phyloP scores from a whole-genome alignment of 2,329 filamentous ascomycete species.

The Dactylellina parvicollis region DNA sequence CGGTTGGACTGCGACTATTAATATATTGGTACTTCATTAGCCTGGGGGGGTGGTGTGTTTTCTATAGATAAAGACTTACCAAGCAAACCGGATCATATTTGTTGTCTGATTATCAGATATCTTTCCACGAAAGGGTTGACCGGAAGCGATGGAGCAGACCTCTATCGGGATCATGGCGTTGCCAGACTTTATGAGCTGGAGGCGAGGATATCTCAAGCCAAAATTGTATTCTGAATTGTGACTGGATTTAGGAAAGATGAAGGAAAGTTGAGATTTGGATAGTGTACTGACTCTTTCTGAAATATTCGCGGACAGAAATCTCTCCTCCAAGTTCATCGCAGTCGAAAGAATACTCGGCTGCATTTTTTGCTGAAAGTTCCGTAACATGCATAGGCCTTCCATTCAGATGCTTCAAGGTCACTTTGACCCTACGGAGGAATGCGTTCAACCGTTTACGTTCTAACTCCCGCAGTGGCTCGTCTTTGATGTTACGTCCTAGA shows the following conservation, averaged over 20 bases:
- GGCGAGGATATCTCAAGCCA: constrained; percentile 1
- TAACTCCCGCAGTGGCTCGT: constrained; percentile 5
- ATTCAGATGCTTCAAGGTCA: constrained; percentile 21
- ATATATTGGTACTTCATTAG: background rate
- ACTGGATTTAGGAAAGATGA: background rate
- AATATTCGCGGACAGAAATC: constrained; percentile 31
- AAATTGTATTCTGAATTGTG: constrained; percentile 19
- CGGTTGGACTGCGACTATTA: constrained; percentile 28
- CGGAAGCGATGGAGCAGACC: constrained; percentile 19
- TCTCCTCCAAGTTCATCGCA: constrained; percentile 10
- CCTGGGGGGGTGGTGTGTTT: background rate
- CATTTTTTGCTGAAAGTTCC: constrained; percentile 3
- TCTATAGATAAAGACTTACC: constrained; percentile 7
- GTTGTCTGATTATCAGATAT: constrained; percentile 28
- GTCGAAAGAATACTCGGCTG: constrained; percentile 6
- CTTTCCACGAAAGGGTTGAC: constrained; percentile 19
- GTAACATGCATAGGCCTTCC: constrained; percentile 4
- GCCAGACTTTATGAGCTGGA: constrained; percentile 26
- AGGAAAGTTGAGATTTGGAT: background rate
- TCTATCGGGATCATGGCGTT: constrained; percentile 23
- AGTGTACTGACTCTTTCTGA: constrained; percentile 23
- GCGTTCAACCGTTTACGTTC: constrained; percentile 4
- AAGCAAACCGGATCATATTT: constrained; percentile 43
- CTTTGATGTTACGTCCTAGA: constrained; percentile 41
- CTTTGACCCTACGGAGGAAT: constrained; percentile 25